Evolutionary conservation across 1,284 basidiomycete genomes (phyloP).

Genomic region (Melanopsichium pennsylvanicum): DNA sequence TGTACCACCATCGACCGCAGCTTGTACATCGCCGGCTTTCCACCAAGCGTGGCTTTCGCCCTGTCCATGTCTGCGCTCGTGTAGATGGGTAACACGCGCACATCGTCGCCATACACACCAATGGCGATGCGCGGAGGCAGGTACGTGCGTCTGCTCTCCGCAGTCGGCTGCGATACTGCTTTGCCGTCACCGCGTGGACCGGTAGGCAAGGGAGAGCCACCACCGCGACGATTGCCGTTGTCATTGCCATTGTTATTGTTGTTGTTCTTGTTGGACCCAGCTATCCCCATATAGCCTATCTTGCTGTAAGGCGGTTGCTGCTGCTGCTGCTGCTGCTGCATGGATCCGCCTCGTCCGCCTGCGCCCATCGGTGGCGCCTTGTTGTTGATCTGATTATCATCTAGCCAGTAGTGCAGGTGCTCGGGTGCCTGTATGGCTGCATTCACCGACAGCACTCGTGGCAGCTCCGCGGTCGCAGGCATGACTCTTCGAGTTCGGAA

Average conservation of each 20-base stretch:
- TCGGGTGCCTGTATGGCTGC: conserved; percentile 82
- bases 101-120: conserved; percentile 42
- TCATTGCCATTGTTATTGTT: too few species aligned
- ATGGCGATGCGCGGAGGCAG: conserved; percentile 62
- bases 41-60: conserved; percentile 18
- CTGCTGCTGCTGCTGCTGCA: conserved; percentile 14
- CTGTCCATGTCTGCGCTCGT: conserved; percentile 24
- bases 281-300: conserved; percentile 25
- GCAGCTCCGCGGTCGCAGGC: conserved; percentile 70
- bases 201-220: conserved; percentile 9
- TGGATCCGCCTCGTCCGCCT: not conserved
- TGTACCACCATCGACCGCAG: conserved; percentile 77
- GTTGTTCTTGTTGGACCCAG: conserved; percentile 1
- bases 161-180: not conserved
- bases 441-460: conserved; percentile 87
- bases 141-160: conserved; percentile 66
- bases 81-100: conserved; percentile 41
- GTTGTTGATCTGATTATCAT: conserved; percentile 65
- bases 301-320: conserved; percentile 15
- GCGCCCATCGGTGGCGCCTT: conserved; percentile 3
- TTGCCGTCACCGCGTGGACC: conserved; percentile 13
- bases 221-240: conserved; percentile 60
- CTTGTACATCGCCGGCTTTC: conserved; percentile 69
- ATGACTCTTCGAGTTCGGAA: conserved; percentile 76
- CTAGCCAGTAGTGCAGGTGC: conserved; percentile 78